Evolutionary conservation across 345 rosid genomes (phyloP), one percentile per base, ranked within the genome.

Genomic region (Brassica carinata): DNA sequence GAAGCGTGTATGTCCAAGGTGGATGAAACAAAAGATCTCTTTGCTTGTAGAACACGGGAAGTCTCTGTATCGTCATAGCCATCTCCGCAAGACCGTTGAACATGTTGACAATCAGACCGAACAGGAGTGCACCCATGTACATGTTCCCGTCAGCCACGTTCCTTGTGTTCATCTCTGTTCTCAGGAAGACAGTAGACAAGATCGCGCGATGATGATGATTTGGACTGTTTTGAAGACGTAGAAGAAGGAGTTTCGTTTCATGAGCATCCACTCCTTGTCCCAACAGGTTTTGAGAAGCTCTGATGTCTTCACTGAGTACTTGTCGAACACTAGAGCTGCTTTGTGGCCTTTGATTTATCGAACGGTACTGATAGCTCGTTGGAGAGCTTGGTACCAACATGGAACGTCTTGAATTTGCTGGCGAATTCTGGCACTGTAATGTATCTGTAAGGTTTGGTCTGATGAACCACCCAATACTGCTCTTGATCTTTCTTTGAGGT

Each of bases 401-500:
- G 96, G 87, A 89, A 93, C 19, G 65, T 81, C 86, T 87, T 88
- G 79, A 85, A 89, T 7, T 61, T 87, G 48, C 77, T 61, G 0
- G 86, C 87, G 63, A 93, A 90, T 31, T 91, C 94, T 0, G 87
- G 26, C 7, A 91, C 94, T 66, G 91, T 30, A 19, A 87, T 70
- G 79, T 81, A 91, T 63, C 85, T 79, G 82, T 91, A 93, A 1
- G 90, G 91, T 45, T 48, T 85, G 74, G 3, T 83, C 63, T 77
- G 83, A 67, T 93, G 23, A 19, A 19, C 89, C 43, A 80, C 86
- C 94, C 94, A 90, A 30, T 91, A 93, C 68, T 89, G 97, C 33
- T 89, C 90, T 75, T 93, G 96, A 83, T 93, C 96, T 81, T 92
- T 93, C 79, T 77, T 88, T 19, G 94, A 93, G 15, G 94, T 87